Conservation (phyloP, 352 stramenopile genomes). For the Phytophthora citricola region DNA sequence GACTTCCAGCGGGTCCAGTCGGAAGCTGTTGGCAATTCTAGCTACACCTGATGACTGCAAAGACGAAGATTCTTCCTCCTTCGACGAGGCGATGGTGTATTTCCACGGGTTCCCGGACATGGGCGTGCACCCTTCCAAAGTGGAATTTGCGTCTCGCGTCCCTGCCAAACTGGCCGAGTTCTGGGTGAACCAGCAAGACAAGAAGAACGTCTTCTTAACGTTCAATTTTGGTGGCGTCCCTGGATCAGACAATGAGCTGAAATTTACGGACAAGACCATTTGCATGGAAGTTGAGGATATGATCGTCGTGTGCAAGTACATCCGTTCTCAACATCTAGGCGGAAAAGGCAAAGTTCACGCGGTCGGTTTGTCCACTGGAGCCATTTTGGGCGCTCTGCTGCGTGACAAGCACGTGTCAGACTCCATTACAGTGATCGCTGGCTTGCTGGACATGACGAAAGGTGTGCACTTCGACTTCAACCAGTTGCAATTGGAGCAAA, state of each 20-base stretch:
- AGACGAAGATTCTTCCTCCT: neutral
- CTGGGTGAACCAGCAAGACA: slow-evolving; percentile 43
- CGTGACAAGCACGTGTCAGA: slow-evolving; percentile 49
- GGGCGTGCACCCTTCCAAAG: slow-evolving; percentile 59
- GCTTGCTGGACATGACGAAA: slow-evolving; percentile 54
- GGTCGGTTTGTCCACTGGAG: slow-evolving; percentile 75
- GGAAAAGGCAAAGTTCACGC: slow-evolving; percentile 53
- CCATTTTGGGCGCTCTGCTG: slow-evolving; percentile 70
- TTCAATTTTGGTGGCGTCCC: slow-evolving; percentile 79
- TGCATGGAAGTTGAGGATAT: slow-evolving; percentile 64
- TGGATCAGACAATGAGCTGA: slow-evolving; percentile 60
- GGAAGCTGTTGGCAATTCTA: slow-evolving; percentile 31
- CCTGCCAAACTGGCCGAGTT: slow-evolving; percentile 63
- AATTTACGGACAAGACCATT: slow-evolving; percentile 62
- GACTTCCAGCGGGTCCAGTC: slow-evolving; percentile 16
- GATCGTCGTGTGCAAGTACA: slow-evolving; percentile 54
- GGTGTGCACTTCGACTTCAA: slow-evolving; percentile 72
- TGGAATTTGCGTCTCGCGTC: slow-evolving; percentile 63
- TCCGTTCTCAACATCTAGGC: slow-evolving; percentile 39
- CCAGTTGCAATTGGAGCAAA: slow-evolving; percentile 51
- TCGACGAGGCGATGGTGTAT: slow-evolving; percentile 67
- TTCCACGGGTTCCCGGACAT: slow-evolving; percentile 82
- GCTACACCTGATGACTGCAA: slow-evolving; percentile 22
- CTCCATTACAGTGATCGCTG: slow-evolving; percentile 66
- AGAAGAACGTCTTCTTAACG: slow-evolving; percentile 44